Evolutionary conservation across 768 basidiomycete species (phyloP).

Genomic region (Kwoniella sp.): DNA sequence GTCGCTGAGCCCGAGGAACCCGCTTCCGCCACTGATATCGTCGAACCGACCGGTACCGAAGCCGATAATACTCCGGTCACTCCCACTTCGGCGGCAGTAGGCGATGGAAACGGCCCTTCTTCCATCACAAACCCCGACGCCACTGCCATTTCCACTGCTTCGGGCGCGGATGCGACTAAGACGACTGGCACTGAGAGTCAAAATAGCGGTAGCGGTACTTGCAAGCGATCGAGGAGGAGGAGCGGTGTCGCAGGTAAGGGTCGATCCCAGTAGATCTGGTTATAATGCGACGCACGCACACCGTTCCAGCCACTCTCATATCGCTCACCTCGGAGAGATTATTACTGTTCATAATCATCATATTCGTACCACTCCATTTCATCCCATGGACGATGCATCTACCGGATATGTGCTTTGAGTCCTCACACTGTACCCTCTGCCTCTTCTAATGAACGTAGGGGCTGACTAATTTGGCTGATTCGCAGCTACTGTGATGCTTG

Average conservation of each 20-base stretch:
- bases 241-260: conserved; percentile 6
- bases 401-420: not conserved
- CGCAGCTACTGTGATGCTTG: not conserved
- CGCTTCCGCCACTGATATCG: not conserved
- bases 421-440: too few relatives aligned
- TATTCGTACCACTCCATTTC: too few relatives aligned
- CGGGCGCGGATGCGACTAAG: not conserved
- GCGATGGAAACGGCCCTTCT: not conserved
- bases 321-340: too few relatives aligned
- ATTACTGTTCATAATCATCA: not conserved
- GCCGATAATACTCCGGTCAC: not conserved
- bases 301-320: too few relatives aligned
- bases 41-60: not conserved
- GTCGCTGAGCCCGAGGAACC: conserved; percentile 2
- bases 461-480: not conserved
- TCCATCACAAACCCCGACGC: conserved; percentile 7
- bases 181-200: not conserved
- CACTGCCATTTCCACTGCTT: not conserved
- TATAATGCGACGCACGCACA: too few relatives aligned
- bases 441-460: too few relatives aligned
- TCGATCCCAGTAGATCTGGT: not conserved
- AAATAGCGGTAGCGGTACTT: not conserved
- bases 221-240: conserved; percentile 17
- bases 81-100: not conserved
- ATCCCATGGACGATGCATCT: not conserved